Evolutionary conservation across 495 filamentous ascomycete species (phyloP).

Genomic region (Penicillium egyptiacum): DNA sequence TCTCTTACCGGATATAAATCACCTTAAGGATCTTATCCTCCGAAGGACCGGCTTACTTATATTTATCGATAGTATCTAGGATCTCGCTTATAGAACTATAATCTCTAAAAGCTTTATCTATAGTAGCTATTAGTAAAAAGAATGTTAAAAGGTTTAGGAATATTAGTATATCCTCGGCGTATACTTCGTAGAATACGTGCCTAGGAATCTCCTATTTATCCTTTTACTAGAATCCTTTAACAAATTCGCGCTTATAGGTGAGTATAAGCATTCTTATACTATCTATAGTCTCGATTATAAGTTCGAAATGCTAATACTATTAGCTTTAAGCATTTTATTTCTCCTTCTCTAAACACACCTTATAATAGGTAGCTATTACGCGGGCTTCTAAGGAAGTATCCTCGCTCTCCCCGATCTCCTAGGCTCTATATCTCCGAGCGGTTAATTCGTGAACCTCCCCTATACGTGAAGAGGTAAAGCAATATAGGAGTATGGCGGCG

Average conservation of each 20-base stretch:
- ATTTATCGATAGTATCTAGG: too few species aligned
- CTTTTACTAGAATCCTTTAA: constrained; percentile 15
- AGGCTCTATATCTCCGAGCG: neutral
- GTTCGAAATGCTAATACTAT: constrained; percentile 16
- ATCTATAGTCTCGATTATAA: constrained; percentile 17
- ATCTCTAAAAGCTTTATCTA: too few species aligned
- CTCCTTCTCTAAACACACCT: too few species aligned
- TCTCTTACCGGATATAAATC: too few species aligned
- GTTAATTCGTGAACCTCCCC: constrained; percentile 17
- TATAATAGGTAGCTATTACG: too few species aligned
- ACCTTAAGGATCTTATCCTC: too few species aligned
- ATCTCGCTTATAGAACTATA: too few species aligned
- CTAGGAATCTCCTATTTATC: constrained; percentile 10
- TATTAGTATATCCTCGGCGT: too few species aligned
- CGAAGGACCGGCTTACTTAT: too few species aligned
- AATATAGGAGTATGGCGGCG: constrained; percentile 16
- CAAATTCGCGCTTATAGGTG: constrained; percentile 14
- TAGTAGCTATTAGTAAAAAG: too few species aligned
- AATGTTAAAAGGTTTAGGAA: too few species aligned
- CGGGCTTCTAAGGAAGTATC: neutral
- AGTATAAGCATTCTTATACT: constrained; percentile 14
- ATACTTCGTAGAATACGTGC: neutral
- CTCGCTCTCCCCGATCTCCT: neutral
- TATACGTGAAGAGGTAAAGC: constrained; percentile 11
- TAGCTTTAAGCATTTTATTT: neutral